Evolutionary conservation across 345 rosid species (phyloP), one percentile per base, ranked within the genome.

Genomic region (Cochlearia excelsa): DNA sequence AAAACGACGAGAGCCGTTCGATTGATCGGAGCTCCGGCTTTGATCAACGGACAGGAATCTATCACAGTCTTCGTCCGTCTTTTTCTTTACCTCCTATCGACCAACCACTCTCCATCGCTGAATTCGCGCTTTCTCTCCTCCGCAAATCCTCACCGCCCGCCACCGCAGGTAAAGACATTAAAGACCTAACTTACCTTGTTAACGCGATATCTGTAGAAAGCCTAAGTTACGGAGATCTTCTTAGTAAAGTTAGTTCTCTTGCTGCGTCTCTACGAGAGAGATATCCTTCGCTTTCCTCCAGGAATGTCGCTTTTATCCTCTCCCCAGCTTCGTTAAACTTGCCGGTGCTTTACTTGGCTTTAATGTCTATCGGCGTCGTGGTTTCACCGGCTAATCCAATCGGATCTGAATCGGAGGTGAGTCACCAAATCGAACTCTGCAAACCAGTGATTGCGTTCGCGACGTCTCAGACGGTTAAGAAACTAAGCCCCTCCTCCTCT

Each of bases 371-470:
- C 31, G 96, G 95, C 23, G 80, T 92, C 37, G 67, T 82, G 52
- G 0, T 88, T 59, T 86, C 88, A 26, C 95, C 98, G 16, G 75
- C 88, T 50, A 92, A 86, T 35, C 93, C 95, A 4, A 71, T 79
- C 54, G 47, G 79, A 46, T 86, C 96, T 61, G 64, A 51, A 46
- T 57, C 75, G 30, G 93, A 92, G 54, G 56, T 88, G 44, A 71
- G 78, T 42, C 90, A 82, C 70, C 85, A 78, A 67, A 55, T 82
- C 50, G 61, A 70, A 62, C 77, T 92, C 71, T 26, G 71, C 28
- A 71, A 74, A 16, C 95, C 96, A 3, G 73, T 78, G 50, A 74
- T 92, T 55, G 95, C 88, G 52, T 92, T 92, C 63, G 78, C 96
- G 42, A 75, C 84, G 33, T 75, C 82, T 30, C 62, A 70, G 26